Percentiles rank a stretch among this genome's conserved stretches.
These are phyloP conservation scores for Moesziomyces globuligerus DNA, from an alignment of 1,284 basidiomycete species.

Conservation along the genomic window DNA sequence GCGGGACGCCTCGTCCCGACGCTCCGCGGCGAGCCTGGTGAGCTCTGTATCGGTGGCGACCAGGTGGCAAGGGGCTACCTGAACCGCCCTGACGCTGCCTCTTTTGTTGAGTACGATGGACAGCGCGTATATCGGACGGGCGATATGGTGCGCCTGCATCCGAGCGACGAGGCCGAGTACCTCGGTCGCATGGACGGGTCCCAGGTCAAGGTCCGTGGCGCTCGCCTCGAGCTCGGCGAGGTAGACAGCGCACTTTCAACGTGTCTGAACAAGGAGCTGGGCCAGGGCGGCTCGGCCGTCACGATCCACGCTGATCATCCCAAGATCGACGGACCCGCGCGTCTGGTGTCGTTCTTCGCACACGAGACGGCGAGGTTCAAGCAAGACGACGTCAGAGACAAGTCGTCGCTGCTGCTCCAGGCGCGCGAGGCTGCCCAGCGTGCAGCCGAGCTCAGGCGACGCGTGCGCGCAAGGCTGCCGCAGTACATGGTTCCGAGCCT, in stretches of 20 bases:
- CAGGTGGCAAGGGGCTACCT: conserved; percentile 62
- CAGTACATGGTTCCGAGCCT: conserved; percentile 61
- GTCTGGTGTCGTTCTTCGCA: conserved; percentile 51
- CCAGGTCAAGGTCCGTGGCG: conserved; percentile 64
- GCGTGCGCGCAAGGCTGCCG: conserved; percentile 36
- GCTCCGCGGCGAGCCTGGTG: conserved; percentile 57
- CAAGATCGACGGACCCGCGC: conserved; percentile 27
- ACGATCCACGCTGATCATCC: conserved; percentile 48
- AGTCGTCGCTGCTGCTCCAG: conserved; percentile 6
- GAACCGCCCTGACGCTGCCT: conserved; percentile 30
- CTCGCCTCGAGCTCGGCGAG: conserved; percentile 62
- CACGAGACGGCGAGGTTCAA: conserved; percentile 16
- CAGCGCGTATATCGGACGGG: conserved; percentile 59
- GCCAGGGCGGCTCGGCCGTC: conserved; percentile 22
- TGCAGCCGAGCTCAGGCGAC: conserved; percentile 14
- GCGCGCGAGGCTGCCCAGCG: conserved; percentile 10
- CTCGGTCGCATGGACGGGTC: conserved; percentile 58
- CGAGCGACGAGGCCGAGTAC: conserved; percentile 55
- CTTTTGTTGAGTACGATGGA: conserved; percentile 41
- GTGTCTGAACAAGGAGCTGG: conserved; percentile 11
- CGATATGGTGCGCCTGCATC: conserved; percentile 56
- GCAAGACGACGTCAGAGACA: conserved; percentile 2
- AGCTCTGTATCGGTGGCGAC: conserved; percentile 59
- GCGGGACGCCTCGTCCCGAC: conserved; percentile 32
- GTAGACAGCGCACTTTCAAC: conserved; percentile 44